These are phyloP conservation scores for Dalbergia oliveri DNA, from an alignment of 306 rosid species.

Conservation along the genomic window DNA sequence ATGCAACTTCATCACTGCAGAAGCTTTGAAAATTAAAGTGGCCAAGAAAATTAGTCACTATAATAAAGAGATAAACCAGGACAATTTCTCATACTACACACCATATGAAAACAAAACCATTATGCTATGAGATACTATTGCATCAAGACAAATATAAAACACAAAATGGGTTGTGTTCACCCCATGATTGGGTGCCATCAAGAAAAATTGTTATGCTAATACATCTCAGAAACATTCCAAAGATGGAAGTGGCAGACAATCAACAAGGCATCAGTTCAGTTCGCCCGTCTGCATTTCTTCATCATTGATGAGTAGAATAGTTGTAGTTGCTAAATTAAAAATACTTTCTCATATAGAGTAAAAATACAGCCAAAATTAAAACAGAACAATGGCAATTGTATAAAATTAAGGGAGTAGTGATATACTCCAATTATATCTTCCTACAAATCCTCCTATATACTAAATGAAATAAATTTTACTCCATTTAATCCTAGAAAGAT, in stretches of 20 bases:
- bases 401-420: no score
- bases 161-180: neutral
- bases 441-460: no score
- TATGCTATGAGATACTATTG: neutral
- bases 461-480: no score
- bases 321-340: neutral
- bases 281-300: constrained; percentile 99
- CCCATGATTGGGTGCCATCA: no score
- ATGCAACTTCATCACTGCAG: constrained; percentile 78
- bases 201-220: no score
- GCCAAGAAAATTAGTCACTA: neutral
- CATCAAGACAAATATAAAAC: neutral
- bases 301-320: constrained; percentile 51
- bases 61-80: neutral
- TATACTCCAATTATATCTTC: no score
- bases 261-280: constrained; percentile 98
- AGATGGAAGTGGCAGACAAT: constrained; percentile 83
- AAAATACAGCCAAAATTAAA: no score
- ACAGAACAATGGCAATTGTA: no score
- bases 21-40: neutral
- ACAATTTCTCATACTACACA: neutral
- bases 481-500: no score
- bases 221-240: constrained; percentile 76
- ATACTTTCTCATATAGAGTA: no score
- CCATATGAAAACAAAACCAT: neutral